Base-by-base conservation (phyloP, 2,329 filamentous ascomycete genomes). In the Neofusicoccum parvum region DNA sequence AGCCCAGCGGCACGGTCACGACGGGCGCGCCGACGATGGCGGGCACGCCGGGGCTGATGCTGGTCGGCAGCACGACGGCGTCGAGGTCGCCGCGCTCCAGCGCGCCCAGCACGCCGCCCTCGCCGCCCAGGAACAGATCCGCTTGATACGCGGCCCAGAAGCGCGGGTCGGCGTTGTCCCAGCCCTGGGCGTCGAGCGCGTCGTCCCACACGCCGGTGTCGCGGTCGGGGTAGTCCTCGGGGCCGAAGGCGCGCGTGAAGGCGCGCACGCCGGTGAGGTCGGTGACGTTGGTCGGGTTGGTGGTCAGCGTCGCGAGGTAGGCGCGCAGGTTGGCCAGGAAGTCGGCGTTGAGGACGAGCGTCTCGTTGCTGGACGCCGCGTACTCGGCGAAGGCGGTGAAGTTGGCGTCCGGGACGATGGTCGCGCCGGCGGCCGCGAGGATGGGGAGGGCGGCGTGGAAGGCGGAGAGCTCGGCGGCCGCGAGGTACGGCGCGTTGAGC, bases 1-100 rank as follows among this genome's bases (percentile, higher is more conserved):
- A 82, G 0, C 88, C 88, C 65, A 91, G 75, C 0, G 88, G 89
- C 0, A 91, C 85, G 0, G 86, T 88, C 11, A 91, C 77, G 4
- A 88, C 81, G 0, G 89, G 89, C 0, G 82, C 80, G 0, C 88
- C 88, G 0, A 88, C 80, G 20, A 87, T 75, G 0, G 85, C 86
- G 1, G 86, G 82, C 4, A 86, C 79, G 1, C 76, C 73, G 0
- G 81, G 76, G 0, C 83, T 79, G 23, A 82, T 76, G 12, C 75
- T 68, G 0, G 87, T 86, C 0, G 88, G 89, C 4, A 90, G 68
- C 0, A 91, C 80, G 5, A 91, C 76, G 1, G 88, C 88, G 68
- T 88, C 86, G 0, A 90, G 81, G 3, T 82, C 81, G 68, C 87
- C 78, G 2, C 82, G 82, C 5, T 80, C 70, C 0, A 92, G 74